Evolutionary conservation across 805 yeast genomes (phyloP).

Genomic region (Ogataea salicorniae): DNA sequence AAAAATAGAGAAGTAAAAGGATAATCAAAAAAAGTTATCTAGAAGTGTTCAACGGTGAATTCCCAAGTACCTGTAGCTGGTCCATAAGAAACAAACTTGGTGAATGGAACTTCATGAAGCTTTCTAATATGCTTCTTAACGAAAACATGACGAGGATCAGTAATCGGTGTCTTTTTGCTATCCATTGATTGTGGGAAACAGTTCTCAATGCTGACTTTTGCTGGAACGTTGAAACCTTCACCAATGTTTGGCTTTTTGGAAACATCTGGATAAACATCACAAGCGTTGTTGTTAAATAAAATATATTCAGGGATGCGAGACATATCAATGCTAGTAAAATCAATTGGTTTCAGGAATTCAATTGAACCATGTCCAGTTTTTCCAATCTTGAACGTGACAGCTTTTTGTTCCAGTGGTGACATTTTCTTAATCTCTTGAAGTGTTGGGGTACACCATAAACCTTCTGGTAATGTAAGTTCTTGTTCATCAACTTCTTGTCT

Average conservation of each 20-base stretch:
- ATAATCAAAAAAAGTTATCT: background rate
- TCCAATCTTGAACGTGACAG: slow-evolving; percentile 70
- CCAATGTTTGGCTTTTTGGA: slow-evolving; percentile 57
- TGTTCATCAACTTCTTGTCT: background rate
- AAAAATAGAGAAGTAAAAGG: background rate
- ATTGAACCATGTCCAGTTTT: slow-evolving; percentile 72
- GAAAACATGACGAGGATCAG: slow-evolving; percentile 70
- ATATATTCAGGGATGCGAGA: slow-evolving; percentile 64
- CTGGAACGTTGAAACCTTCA: slow-evolving; percentile 78
- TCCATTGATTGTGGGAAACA: slow-evolving; percentile 78
- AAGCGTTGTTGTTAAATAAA: slow-evolving; percentile 51
- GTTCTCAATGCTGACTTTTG: slow-evolving; percentile 65
- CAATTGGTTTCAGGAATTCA: slow-evolving; percentile 77
- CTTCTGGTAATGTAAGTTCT: slow-evolving; percentile 38
- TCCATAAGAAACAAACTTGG: slow-evolving; percentile 72
- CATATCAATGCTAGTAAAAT: slow-evolving; percentile 62
- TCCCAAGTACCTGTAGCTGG: slow-evolving; percentile 70
- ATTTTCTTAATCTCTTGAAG: slow-evolving; percentile 53
- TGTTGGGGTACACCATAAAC: slow-evolving; percentile 86
- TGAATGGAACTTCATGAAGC: slow-evolving; percentile 53
- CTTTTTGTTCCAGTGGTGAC: slow-evolving; percentile 58
- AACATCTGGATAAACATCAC: slow-evolving; percentile 70
- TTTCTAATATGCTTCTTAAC: slow-evolving; percentile 65
- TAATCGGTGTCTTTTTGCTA: slow-evolving; percentile 60
- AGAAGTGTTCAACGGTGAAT: slow-evolving; percentile 45